Conservation (phyloP, 2,329 filamentous ascomycete species). For the Fragosphaeria purpurea region DNA sequence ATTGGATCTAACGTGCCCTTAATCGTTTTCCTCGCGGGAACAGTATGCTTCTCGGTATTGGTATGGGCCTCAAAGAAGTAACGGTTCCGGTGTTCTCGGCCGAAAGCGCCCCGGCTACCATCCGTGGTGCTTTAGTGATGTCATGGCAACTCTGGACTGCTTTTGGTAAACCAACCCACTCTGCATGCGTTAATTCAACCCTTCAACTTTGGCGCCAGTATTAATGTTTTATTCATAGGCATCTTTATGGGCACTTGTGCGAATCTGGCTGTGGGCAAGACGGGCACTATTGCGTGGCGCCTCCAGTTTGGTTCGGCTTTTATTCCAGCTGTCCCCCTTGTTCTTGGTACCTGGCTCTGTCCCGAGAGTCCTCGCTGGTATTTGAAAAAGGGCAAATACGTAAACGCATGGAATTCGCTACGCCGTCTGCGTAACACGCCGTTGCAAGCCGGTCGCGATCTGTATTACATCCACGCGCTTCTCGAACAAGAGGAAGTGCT, state of each 20-base stretch:
- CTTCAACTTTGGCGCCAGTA: neutral
- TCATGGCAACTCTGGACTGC: constrained; percentile 51
- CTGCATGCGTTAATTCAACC: neutral
- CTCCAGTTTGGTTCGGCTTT: constrained; percentile 56
- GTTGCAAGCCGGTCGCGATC: constrained; percentile 49
- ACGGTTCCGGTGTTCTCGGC: constrained; percentile 66
- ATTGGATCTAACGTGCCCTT: neutral
- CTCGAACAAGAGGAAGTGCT: constrained; percentile 49
- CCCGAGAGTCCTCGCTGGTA: constrained; percentile 57
- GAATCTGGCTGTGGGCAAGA: constrained; percentile 53
- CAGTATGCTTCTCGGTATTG: constrained; percentile 62
- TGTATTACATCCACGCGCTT: constrained; percentile 56
- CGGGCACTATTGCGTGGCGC: constrained; percentile 51
- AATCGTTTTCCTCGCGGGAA: neutral
- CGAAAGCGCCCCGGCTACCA: constrained; percentile 58
- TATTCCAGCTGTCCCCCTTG: constrained; percentile 47
- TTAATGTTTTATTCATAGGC: constrained; percentile 13
- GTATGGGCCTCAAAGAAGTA: constrained; percentile 60
- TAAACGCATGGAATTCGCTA: constrained; percentile 48
- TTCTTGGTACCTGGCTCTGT: constrained; percentile 53
- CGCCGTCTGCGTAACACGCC: constrained; percentile 40
- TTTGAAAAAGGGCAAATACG: constrained; percentile 55
- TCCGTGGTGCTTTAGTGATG: constrained; percentile 72
- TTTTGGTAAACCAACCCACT: constrained; percentile 22
- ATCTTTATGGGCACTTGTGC: constrained; percentile 55